These are phyloP conservation scores for Austropuccinia psidii DNA, from an alignment of 1,284 basidiomycete genomes.

Conservation along the genomic window DNA sequence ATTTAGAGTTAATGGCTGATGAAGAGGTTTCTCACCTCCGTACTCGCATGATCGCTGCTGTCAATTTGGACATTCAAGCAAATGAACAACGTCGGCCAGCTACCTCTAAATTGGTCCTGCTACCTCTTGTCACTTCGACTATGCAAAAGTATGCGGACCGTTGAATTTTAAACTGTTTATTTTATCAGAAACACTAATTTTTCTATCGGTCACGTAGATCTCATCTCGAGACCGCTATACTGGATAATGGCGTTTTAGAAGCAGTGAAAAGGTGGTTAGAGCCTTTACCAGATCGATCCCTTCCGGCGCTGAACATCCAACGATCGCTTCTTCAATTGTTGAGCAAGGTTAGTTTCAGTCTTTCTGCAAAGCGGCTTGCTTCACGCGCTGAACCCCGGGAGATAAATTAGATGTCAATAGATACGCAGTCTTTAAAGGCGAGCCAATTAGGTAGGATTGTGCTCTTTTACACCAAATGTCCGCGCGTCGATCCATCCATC, in stretches of 20 bases:
- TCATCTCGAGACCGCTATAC: constrained; percentile 79
- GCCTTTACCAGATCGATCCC: constrained; percentile 79
- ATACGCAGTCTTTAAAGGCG: constrained; percentile 82
- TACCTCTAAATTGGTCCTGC: constrained; percentile 70
- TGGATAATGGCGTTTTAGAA: constrained; percentile 89
- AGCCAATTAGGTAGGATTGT: constrained; percentile 83
- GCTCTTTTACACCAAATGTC: constrained; percentile 90
- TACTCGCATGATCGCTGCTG: constrained; percentile 77
- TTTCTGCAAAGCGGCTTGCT: neutral
- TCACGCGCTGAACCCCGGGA: neutral
- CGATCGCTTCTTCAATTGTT: constrained; percentile 79
- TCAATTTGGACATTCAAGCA: constrained; percentile 71
- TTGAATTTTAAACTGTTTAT: neutral
- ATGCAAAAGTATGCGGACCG: constrained; percentile 70
- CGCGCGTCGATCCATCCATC: constrained; percentile 74
- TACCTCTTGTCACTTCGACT: constrained; percentile 83
- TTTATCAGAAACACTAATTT: neutral
- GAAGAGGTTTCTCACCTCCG: constrained; percentile 78
- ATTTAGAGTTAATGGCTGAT: constrained; percentile 78
- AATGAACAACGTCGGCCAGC: constrained; percentile 79
- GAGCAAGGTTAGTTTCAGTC: constrained; percentile 52
- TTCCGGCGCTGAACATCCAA: constrained; percentile 94
- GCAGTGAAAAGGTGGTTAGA: constrained; percentile 89
- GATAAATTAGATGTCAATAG: constrained; percentile 68
- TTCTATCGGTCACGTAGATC: constrained; percentile 50